Base-by-base conservation (phyloP, 805 yeast genomes). In the Lachancea lanzarotensis region DNA sequence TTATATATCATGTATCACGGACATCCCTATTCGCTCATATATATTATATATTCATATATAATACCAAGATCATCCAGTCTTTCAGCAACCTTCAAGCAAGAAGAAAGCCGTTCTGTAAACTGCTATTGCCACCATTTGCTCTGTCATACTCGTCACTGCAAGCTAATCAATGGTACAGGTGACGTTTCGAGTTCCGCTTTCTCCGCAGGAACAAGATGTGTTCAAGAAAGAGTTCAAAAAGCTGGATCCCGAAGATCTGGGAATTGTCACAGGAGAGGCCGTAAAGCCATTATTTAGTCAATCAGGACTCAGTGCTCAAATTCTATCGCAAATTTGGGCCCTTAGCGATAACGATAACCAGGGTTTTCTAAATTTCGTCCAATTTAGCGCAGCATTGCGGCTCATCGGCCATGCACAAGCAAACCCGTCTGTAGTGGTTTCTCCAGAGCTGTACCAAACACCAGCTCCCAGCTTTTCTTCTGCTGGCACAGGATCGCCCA, bases 301-400 rank as follows among this genome's bases (percentile, higher is more conserved):
- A 47, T 81, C 95, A 2, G 95, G 95, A 1, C 72, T 93, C 39
- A 81, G 93, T 5, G 82, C 95, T 3, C 71, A 81, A 15, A 68
- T 76, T 26, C 71, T 93, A 30, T 95, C 96, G 9, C 93, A 89
- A 65, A 82, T 93, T 51, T 93, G 98, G 98, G 90, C 85, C 63
- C 62, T 84, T 30, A 89, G 96, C n/a, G 99, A 93, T 66, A 75
- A 78, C n/a, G 81, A 79, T 47, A 88, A 88, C 67, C 74, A 80
- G 51, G 99, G 99, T 0, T 84, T 82, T 57, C 71, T 93, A 51
- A 83, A 82, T 54, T 86, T 82, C 59, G 72, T 75, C 45, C 91
- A 90, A 20, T 93, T 93, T 65, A 78, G 84, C 50, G 75, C 80
- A 43, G 96, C 97, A 17, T 75, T 93, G 79, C 78, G 99, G 62